Evolutionary conservation across 1,284 basidiomycete species (phyloP), one percentile per base, ranked within the genome.

Genomic region (Inonotus obliquus): DNA sequence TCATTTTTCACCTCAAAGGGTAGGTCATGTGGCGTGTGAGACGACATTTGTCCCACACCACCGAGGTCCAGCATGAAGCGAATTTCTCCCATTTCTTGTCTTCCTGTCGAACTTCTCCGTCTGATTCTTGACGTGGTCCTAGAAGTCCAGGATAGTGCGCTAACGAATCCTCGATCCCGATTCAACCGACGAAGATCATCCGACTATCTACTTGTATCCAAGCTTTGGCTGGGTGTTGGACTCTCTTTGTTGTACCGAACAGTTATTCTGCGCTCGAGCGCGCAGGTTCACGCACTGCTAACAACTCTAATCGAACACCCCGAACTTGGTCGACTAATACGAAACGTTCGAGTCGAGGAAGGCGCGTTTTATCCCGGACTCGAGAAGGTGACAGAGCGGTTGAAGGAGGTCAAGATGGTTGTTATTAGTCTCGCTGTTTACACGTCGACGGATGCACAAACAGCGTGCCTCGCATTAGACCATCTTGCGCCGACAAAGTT

Each of bases 221-320:
- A 68, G 56, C 67, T 45, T 14, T 63, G 54, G 62, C 35, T 54
- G 35, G 37, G 32, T 23, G 49, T 59, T 19, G 59, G 61, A 1
- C 71, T 69, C 6, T 69, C 71, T 1, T 66, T 72, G 9, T 66
- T 72, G 4, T 73, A 73, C 51, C 54, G 64, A 23, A 67, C 68
- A 1, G 69, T 73, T 4, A 63, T 72, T 23, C 53, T 72, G 13
- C 68, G 70, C 32, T 72, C 69, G 0, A 68, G 60, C 45, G 65
- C 67, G 10, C 71, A 73, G 60, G 66, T 66, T 2, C 64, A 65
- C n/a, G 67, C 70, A 2, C 65, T 72, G n/a, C 66, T 61, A 21
- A 47, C 54, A 14, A 59, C 68, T 5, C 63, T 73, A 11, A 55
- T 59, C 11, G 44, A 39, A 17, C 66, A 68, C 39, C 47, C 44